Conservation (phyloP, 768 basidiomycete species). For the Leccinum disarticulatum region DNA sequence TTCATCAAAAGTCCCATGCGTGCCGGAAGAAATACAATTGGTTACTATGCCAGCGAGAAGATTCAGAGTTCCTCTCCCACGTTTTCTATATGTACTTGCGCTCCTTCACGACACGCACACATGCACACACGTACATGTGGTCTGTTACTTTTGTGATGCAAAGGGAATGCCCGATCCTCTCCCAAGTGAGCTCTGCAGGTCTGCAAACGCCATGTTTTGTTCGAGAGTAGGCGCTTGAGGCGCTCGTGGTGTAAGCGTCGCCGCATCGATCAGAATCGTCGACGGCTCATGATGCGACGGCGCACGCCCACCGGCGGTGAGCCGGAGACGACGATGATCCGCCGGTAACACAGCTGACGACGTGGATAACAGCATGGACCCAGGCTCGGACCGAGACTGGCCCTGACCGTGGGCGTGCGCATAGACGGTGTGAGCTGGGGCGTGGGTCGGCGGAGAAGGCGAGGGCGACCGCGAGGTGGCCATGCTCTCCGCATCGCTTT, state of each 20-base stretch:
- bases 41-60: conserved; percentile 5
- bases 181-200: conserved; percentile 49
- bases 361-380: not conserved
- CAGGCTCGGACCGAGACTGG: not conserved
- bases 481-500: conserved; percentile 56
- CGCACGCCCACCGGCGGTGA: conserved; percentile 23
- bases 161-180: conserved; percentile 28
- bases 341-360: conserved; percentile 9
- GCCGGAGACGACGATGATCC: conserved; percentile 24
- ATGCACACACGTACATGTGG: not conserved
- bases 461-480: conserved; percentile 48
- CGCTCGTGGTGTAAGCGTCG: conserved; percentile 40
- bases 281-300: conserved; percentile 35
- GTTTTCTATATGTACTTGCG: conserved; percentile 1
- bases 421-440: not conserved
- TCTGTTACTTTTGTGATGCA: conserved; percentile 8
- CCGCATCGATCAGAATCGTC: conserved; percentile 38
- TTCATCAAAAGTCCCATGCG: conserved; percentile 7
- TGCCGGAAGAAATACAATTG: conserved; percentile 16
- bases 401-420: not conserved
- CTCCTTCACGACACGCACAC: not conserved
- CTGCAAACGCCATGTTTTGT: conserved; percentile 84
- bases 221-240: conserved; percentile 69
- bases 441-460: conserved; percentile 41
- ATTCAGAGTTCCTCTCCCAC: not conserved